Base-by-base conservation (phyloP, 306 rosid genomes). In the Morella rubra region DNA sequence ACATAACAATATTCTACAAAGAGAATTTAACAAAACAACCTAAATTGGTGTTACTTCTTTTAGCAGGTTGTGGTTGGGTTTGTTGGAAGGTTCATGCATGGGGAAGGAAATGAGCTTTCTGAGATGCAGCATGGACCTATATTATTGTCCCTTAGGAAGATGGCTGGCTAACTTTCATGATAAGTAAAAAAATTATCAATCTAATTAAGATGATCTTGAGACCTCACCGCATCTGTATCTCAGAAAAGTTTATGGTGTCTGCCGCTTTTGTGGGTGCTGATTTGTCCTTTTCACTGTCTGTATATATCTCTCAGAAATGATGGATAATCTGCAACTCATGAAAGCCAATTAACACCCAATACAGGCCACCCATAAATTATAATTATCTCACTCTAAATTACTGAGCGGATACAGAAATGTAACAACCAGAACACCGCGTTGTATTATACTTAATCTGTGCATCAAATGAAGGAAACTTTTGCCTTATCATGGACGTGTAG, bases 281-380 rank as follows among this genome's bases (percentile, higher is more conserved):
- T 86, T 84, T 81, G 96, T 90, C 93, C 84, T 70, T 86, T 86
- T 89, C 92, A 85, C 51, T 55, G 10, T 82, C 79, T 87, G 81
- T 84, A 83, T 85, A 42, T 91, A 72, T 79, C 56, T 58, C 51
- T n/a, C 79, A 60, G 74, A 69, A 81, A 80, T 79, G 90, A 87
- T 87, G 88, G 81, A 76, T 88, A 80, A 73, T 85, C 93, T 77
- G 69, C 75, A 6, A 32, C 37, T 32, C 70, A 71, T 87, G 77
- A 75, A 69, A 77, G 61, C 78, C 37, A 32, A 32, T 32, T 32
- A 32, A 32, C 37, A 32, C 37, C 3, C 37, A 32, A 32, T 32
- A 32, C 37, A 32, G 37, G 37, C 37, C 37, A 32, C 37, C 37
- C 37, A 32, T 32, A 32, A 32, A 32, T 32, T 32, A 32, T 32